Conservation (phyloP, 768 basidiomycete genomes). For the Boletus rubropictus region DNA sequence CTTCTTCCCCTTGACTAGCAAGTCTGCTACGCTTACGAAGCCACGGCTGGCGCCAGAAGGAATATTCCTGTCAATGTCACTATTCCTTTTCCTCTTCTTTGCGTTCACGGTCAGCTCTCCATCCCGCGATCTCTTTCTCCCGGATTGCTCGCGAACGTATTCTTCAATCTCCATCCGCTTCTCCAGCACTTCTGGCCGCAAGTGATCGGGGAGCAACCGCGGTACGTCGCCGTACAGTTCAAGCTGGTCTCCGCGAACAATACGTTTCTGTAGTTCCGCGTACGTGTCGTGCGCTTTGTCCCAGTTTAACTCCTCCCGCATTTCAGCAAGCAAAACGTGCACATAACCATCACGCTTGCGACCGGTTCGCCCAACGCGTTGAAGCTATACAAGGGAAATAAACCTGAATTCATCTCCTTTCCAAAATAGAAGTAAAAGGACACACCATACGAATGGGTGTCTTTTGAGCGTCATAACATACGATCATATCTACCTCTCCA, state of each 20-base stretch:
- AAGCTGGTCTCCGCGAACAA: constrained; percentile 77
- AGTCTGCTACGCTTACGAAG: constrained; percentile 64
- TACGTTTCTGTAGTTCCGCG: constrained; percentile 81
- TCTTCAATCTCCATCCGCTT: constrained; percentile 78
- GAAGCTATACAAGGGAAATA: constrained; percentile 52
- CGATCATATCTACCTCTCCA: constrained; percentile 91
- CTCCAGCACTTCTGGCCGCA: constrained; percentile 74
- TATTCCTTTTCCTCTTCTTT: constrained; percentile 67
- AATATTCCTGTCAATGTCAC: constrained; percentile 63
- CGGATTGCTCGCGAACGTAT: constrained; percentile 50
- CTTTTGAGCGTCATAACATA: constrained; percentile 96
- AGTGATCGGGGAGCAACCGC: constrained; percentile 72
- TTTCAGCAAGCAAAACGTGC: constrained; percentile 87
- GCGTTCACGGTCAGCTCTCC: constrained; percentile 28
- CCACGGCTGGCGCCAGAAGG: constrained; percentile 65
- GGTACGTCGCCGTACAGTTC: constrained; percentile 93
- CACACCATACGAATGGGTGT: constrained; percentile 93
- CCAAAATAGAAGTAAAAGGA: neutral
- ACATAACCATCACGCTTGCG: constrained; percentile 85
- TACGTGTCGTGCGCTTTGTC: constrained; percentile 83
- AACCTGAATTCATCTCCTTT: neutral
- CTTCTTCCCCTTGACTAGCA: constrained; percentile 51
- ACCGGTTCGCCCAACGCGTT: constrained; percentile 93
- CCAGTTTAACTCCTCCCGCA: constrained; percentile 87
- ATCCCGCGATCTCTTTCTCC: constrained; percentile 32